phyloP scores from a whole-genome alignment of 257 asterid genomes.

The Fraxinus excelsior region DNA sequence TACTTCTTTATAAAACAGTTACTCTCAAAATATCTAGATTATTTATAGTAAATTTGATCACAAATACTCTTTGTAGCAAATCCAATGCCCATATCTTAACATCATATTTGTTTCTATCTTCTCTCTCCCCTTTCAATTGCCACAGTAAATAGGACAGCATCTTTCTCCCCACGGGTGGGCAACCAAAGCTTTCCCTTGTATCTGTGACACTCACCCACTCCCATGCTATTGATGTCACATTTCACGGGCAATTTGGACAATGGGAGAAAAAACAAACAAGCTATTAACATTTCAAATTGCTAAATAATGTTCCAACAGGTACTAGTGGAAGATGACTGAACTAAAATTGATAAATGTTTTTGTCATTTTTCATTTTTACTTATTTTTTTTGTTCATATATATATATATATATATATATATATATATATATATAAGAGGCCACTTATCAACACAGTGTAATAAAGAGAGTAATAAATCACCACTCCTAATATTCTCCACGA shows the following conservation, averaged over 20 bases:
- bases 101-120: too few relatives aligned
- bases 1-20: too few relatives aligned
- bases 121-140: not conserved
- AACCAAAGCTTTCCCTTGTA: too few relatives aligned
- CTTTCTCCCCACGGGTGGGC: too few relatives aligned
- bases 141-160: too few relatives aligned
- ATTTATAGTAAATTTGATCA: too few relatives aligned
- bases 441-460: slow-evolving; percentile 6
- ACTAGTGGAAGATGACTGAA: not conserved
- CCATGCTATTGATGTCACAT: not conserved
- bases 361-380: not conserved
- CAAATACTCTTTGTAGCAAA: not conserved
- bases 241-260: not conserved
- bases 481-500: slow-evolving; percentile 65
- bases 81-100: not conserved
- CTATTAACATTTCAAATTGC: not conserved
- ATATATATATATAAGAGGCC: too few relatives aligned
- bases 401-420: too few relatives aligned
- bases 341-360: too few relatives aligned
- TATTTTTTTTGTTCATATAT: not conserved
- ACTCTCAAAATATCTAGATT: too few relatives aligned
- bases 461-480: slow-evolving; percentile 45
- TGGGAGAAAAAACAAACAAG: not conserved
- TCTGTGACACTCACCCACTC: not conserved
- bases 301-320: not conserved